Percentiles rank a stretch among this genome's conserved stretches.
These are phyloP conservation scores for Aphanomyces astaci DNA, from an alignment of 352 stramenopile species.

Conservation along the genomic window DNA sequence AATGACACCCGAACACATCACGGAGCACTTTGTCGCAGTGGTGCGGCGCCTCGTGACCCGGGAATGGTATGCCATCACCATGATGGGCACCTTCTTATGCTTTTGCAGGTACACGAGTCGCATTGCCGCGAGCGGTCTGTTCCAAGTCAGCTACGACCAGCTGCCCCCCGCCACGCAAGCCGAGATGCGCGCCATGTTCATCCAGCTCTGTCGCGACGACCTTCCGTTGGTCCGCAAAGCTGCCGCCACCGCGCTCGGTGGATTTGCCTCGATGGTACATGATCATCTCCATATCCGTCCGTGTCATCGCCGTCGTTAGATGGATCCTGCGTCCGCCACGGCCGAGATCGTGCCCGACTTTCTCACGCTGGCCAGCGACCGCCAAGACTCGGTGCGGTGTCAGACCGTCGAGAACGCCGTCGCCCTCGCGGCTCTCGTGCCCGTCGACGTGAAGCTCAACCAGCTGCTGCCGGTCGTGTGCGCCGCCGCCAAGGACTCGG, in stretches of 20 bases:
- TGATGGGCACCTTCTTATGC: background rate
- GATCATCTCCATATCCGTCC: background rate
- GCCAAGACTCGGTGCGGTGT: slow-evolving; percentile 96
- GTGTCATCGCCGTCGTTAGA: slow-evolving; percentile 27
- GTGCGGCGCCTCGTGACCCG: slow-evolving; percentile 89
- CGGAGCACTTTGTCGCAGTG: slow-evolving; percentile 89
- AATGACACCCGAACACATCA: slow-evolving; percentile 82
- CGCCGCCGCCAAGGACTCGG: slow-evolving; percentile 90
- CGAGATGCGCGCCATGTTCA: slow-evolving; percentile 88
- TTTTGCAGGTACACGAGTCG: slow-evolving; percentile 64
- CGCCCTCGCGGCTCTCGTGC: slow-evolving; percentile 84
- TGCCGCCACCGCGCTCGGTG: slow-evolving; percentile 81
- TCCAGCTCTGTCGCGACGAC: slow-evolving; percentile 92
- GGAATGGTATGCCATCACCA: slow-evolving; percentile 95
- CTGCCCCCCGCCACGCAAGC: slow-evolving; percentile 54
- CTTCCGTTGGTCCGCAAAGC: slow-evolving; percentile 96
- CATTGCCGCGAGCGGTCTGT: slow-evolving; percentile 78
- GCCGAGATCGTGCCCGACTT: slow-evolving; percentile 83
- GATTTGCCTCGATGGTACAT: slow-evolving; percentile 65
- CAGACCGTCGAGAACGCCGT: slow-evolving; percentile 97
- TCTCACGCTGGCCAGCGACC: slow-evolving; percentile 74
- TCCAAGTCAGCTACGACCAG: slow-evolving; percentile 57
- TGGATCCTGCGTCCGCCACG: slow-evolving; percentile 50
- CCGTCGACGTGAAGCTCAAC: slow-evolving; percentile 53
- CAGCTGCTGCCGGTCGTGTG: slow-evolving; percentile 88